These are phyloP conservation scores for Lasiosphaeria miniovina DNA, from an alignment of 495 filamentous ascomycete genomes.

Conservation along the genomic window DNA sequence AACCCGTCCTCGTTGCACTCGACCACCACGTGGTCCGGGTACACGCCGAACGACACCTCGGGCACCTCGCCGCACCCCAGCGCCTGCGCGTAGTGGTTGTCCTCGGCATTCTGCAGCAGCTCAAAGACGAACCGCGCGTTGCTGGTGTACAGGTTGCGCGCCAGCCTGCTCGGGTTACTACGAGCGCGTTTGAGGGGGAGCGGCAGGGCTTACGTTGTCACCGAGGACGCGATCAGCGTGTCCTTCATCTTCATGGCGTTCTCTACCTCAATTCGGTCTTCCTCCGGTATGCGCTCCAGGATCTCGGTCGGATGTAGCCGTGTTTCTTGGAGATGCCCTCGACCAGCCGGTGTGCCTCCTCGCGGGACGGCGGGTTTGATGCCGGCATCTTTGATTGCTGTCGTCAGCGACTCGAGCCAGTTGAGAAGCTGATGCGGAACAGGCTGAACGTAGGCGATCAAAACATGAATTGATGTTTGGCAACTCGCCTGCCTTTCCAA, in stretches of 20 bases:
- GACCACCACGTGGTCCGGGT: constrained; percentile 30
- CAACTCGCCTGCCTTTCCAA: too few species aligned
- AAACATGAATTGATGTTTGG: too few species aligned
- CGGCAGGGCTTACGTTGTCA: not conserved
- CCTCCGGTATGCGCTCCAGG: not conserved
- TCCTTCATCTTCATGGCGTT: not conserved
- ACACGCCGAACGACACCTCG: constrained; percentile 32
- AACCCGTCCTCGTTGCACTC: constrained; percentile 48
- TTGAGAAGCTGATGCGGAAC: too few species aligned
- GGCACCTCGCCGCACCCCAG: constrained; percentile 14
- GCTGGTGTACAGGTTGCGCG: constrained; percentile 38
- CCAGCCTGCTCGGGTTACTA: constrained; percentile 22
- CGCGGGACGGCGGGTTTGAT: too few species aligned
- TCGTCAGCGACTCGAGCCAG: too few species aligned
- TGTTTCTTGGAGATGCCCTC: not conserved
- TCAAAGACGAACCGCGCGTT: constrained; percentile 40
- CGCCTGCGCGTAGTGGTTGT: constrained; percentile 26
- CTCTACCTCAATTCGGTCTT: not conserved
- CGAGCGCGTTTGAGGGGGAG: not conserved
- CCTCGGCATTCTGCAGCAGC: constrained; percentile 45
- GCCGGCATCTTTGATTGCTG: too few species aligned
- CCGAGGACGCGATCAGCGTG: not conserved
- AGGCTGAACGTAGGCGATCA: too few species aligned
- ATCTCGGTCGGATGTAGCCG: not conserved
- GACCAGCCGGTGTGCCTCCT: not conserved